A percentile compares a stretch with the other conserved stretches of the same genome.
Evolutionary conservation across 2,329 filamentous ascomycete species (phyloP).

Genomic region (Trichoderma gracile): DNA sequence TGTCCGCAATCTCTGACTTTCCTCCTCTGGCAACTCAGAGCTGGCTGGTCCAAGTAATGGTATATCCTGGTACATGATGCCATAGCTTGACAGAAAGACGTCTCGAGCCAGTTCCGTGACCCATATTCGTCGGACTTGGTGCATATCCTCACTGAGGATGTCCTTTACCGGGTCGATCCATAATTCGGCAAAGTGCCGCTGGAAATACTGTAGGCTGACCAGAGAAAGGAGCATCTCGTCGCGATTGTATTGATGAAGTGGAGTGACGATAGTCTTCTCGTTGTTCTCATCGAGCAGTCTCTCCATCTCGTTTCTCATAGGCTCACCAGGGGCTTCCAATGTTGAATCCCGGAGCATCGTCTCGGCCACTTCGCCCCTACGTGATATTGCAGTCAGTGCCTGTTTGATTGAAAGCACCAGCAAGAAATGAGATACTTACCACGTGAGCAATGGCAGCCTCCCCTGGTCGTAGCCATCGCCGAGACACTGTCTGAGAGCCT

Average conservation of each 20-base stretch:
- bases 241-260: slow-evolving; percentile 33
- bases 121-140: slow-evolving; percentile 34
- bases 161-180: slow-evolving; percentile 37
- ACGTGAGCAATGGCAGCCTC: slow-evolving; percentile 38
- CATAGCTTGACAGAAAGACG: slow-evolving; percentile 40
- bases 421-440: slow-evolving; percentile 32
- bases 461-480: slow-evolving; percentile 33
- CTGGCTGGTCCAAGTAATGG: slow-evolving; percentile 34
- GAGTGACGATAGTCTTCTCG: slow-evolving; percentile 36
- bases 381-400: background rate
- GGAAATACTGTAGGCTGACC: slow-evolving; percentile 35
- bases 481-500: slow-evolving; percentile 34
- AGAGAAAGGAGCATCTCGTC: slow-evolving; percentile 33
- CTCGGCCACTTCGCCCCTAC: slow-evolving; percentile 34
- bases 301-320: slow-evolving; percentile 35
- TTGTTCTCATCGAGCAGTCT: slow-evolving; percentile 34
- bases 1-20: slow-evolving; percentile 27
- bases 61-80: slow-evolving; percentile 40
- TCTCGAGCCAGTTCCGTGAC: slow-evolving; percentile 39
- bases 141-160: slow-evolving; percentile 32
- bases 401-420: background rate
- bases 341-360: slow-evolving; percentile 9
- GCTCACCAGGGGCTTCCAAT: slow-evolving; percentile 28
- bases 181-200: slow-evolving; percentile 35
- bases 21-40: slow-evolving; percentile 23